Conservation (phyloP, 805 yeast genomes). For the Yamadazyma takamatsuzukensis region DNA sequence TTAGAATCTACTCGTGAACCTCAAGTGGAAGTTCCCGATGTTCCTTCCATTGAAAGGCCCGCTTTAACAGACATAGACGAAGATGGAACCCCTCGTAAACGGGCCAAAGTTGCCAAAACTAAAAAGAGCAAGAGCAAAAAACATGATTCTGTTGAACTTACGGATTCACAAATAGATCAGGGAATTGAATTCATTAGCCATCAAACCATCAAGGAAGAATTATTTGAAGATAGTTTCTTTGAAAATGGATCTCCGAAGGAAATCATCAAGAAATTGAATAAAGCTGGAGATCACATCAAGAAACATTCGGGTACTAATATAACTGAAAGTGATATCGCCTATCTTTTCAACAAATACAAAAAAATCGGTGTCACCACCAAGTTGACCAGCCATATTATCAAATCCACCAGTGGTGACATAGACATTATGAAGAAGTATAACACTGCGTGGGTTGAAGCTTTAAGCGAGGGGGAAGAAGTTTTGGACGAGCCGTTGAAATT, state of each 20-base stretch:
- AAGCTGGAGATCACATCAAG: too few species aligned
- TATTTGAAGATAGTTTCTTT: neutral
- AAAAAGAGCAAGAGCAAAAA: neutral
- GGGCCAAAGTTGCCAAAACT: neutral
- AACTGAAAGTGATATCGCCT: too few species aligned
- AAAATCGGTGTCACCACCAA: slow-evolving; percentile 14
- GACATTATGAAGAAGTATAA: slow-evolving; percentile 10
- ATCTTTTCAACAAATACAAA: slow-evolving; percentile 9
- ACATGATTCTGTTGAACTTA: neutral
- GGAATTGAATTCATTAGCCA: neutral
- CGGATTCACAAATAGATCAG: neutral
- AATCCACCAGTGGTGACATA: slow-evolving; percentile 13
- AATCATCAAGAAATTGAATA: too few species aligned
- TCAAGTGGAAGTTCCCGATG: neutral
- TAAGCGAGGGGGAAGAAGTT: neutral
- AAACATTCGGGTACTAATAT: too few species aligned
- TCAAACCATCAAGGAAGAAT: neutral
- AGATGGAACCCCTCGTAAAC: neutral
- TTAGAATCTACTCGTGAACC: neutral
- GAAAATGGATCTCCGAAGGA: neutral
- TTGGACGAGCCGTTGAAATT: slow-evolving; percentile 3
- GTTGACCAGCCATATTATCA: slow-evolving; percentile 16
- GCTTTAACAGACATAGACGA: neutral
- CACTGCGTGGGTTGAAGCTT: slow-evolving; percentile 9
- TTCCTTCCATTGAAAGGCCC: too few species aligned